Evolutionary conservation across 108 stramenopile species (phyloP), one percentile per base, ranked within the genome.

Genomic region (Stephanodiscus triporus): DNA sequence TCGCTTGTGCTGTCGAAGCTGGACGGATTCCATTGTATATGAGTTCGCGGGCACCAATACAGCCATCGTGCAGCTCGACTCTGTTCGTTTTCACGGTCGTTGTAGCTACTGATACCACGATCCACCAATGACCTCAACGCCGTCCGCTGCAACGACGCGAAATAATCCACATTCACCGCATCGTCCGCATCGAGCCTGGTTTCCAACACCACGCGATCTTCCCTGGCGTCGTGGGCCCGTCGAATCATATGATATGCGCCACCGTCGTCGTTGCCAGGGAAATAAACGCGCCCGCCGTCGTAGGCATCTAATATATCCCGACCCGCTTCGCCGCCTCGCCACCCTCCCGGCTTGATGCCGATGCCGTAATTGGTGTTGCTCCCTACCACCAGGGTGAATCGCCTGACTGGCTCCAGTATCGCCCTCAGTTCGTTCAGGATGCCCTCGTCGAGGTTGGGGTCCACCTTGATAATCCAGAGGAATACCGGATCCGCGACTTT

Each of bases 131-230:
- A 59, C 32, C 80, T 65, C 42, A 85, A 58, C 2, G 89, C 89
- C n/a, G 70, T 64, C 9, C 74, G 22, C 66, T 94, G 88, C 29
- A 94, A 60, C 29, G 76, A 57, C 51, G 84, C 40, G 9, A 94
- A 61, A 55, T 84, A 94, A 6, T 82, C 42, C 29, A 72, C 43
- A 69, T 91, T 84, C 51, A 94, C 71, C 42, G 90, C 93, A 80
- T 94, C 93, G 70, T 94, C 93, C 2, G 91, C 89, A 84, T 94
- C 93, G 24, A 94, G 63, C 63, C 93, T 63, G 5, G 93, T 94
- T 76, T 94, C 93, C 20, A 91, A 54, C 1, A 91, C 79, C 13
- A 85, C 83, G 32, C 75, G 76, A 57, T 85, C 75, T 55, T 72
- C 24, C 71, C 80, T 20, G 71, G 75, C 61, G 57, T 75, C 72